Evolutionary conservation across 2,329 filamentous ascomycete genomes (phyloP).

Genomic region (Hymenoscyphus fructigenus): DNA sequence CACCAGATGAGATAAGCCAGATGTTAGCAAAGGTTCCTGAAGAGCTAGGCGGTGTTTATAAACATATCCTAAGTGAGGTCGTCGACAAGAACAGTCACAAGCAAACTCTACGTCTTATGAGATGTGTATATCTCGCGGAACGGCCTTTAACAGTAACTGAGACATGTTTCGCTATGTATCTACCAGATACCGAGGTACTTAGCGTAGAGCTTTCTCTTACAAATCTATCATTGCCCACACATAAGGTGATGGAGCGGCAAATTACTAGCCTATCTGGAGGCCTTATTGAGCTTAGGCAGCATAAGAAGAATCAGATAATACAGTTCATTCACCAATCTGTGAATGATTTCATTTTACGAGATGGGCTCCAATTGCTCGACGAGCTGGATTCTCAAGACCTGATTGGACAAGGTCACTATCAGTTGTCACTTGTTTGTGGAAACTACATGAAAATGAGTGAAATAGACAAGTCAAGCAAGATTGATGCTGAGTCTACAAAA

Average conservation of each 20-base stretch:
- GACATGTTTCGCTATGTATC: slow-evolving; percentile 9
- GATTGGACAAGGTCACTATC: slow-evolving; percentile 16
- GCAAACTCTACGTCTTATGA: slow-evolving; percentile 21
- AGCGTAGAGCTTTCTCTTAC: background rate
- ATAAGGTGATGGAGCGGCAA: slow-evolving; percentile 12
- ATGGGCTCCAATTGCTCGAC: slow-evolving; percentile 15
- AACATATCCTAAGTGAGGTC: slow-evolving; percentile 23
- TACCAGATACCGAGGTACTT: slow-evolving; percentile 10
- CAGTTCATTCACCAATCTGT: slow-evolving; percentile 43
- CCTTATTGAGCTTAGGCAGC: slow-evolving; percentile 18
- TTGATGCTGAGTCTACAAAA: slow-evolving; percentile 6
- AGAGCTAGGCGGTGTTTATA: slow-evolving; percentile 21
- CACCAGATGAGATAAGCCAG: slow-evolving; percentile 9
- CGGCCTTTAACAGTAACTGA: slow-evolving; percentile 14
- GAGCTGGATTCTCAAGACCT: background rate
- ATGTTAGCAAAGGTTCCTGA: slow-evolving; percentile 19
- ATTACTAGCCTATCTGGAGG: slow-evolving; percentile 21
- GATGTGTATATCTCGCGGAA: slow-evolving; percentile 18
- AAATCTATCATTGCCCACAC: background rate
- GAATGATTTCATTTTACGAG: slow-evolving; percentile 40
- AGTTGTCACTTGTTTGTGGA: slow-evolving; percentile 16
- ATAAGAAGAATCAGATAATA: slow-evolving; percentile 26
- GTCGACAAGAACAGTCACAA: slow-evolving; percentile 14
- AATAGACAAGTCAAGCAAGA: slow-evolving; percentile 5
- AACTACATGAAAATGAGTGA: slow-evolving; percentile 18